Evolutionary conservation across 768 basidiomycete species (phyloP), one percentile per base, ranked within the genome.

Genomic region (Naganishia antarctica): DNA sequence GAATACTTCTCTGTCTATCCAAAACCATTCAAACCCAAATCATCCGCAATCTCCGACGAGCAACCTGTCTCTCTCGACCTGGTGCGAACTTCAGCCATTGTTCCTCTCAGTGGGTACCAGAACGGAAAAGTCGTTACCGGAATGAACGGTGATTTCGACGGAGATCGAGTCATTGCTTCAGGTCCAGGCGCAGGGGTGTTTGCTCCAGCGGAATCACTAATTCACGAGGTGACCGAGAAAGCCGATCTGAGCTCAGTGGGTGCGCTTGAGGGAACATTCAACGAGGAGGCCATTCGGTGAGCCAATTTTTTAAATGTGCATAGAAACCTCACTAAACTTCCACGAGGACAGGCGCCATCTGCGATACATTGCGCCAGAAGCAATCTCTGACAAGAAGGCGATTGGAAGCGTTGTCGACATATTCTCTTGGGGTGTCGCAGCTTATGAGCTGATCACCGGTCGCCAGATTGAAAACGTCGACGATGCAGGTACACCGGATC

Each of bases 391-490:
- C 18, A 58, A 51, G 16, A 46, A 51, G 61, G 11, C 61, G 41
- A 26, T 25, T 61, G 37, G 65, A 61, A 28, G 26, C 26, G 12
- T 63, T 0, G 64, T 63, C 26, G 73, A 74, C 59, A 62, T 75
- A 13, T 76, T 68, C 34, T 67, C 68, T 4, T 72, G 74, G 44
- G 75, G 71, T 7, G 70, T 73, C 6, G 28, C 69, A 2, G 70
- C 70, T 4, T 74, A 72, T 61, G 73, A 75, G 51, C 49, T 74
- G 28, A 15, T 74, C 3, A 71, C 73, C 3, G 67, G 70, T 4
- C 45, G 44, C 11, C 63, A 62, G 4, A 68, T 70, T 5, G 71
- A 73, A 28, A 66, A 71, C 13, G 47, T 61, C 6, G 40, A 59
- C 6, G 34, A 29, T 1, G 60, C 59, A 13, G 46, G 47, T 25